phyloP scores from a whole-genome alignment of 345 rosid species.

The Citrus cavaleriei region DNA sequence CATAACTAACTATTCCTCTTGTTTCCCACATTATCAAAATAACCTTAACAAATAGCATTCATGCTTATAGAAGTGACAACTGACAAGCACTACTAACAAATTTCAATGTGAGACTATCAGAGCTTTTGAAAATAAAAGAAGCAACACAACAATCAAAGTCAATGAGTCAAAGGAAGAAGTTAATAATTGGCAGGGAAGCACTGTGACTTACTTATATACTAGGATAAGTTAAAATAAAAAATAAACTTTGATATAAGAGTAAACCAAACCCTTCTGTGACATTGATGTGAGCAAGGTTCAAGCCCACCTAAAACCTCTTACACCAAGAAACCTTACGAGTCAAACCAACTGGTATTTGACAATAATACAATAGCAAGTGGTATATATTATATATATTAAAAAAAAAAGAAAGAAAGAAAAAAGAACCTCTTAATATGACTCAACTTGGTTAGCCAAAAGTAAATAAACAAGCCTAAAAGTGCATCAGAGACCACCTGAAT shows the following conservation, averaged over 20 bases:
- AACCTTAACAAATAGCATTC: background rate
- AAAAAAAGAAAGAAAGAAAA: too few relatives aligned
- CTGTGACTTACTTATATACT: background rate
- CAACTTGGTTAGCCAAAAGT: background rate
- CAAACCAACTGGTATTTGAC: background rate
- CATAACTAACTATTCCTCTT: background rate
- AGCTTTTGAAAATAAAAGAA: background rate
- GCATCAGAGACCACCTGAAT: slow-evolving; percentile 2
- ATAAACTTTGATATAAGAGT: background rate
- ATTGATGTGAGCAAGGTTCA: background rate
- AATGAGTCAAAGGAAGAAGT: background rate
- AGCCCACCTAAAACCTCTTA: background rate
- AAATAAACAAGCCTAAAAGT: background rate
- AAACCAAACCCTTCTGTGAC: background rate
- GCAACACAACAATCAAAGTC: background rate
- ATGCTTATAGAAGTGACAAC: background rate
- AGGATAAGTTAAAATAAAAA: background rate
- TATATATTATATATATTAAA: too few relatives aligned
- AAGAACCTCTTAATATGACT: too few relatives aligned
- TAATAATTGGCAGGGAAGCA: background rate
- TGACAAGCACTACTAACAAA: background rate
- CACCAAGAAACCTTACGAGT: background rate
- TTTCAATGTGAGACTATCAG: background rate
- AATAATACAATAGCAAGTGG: background rate
- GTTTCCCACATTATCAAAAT: background rate